Base-by-base conservation (phyloP, 2,329 filamentous ascomycete genomes). In the Fusarium buharicum region DNA sequence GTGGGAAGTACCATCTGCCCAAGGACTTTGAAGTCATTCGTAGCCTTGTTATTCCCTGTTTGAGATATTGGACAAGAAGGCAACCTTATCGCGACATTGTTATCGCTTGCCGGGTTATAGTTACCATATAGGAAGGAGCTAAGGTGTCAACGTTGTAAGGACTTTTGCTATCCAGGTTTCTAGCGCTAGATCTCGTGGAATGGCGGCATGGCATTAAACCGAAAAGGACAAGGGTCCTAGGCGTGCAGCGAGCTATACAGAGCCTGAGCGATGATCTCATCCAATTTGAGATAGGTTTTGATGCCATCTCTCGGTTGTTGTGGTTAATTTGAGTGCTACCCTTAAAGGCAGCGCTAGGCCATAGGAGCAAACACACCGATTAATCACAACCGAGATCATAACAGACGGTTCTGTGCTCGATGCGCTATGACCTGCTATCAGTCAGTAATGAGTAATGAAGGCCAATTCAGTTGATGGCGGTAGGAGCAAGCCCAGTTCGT, bases 111-210 rank as follows among this genome's bases (percentile, higher is more conserved):
- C 22, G n/a, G 36, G 17, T 14, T 39, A 44, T 31, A 27, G 28
- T 55, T 37, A 51, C 61, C 27, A 49, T 58, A 55, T 69, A 61
- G 64, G 61, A 69, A 67, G 67, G 64, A 61, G 61, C 53, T 40
- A 17, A 56, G 34, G 30, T 36, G 22, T 33, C 27, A 36, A 44
- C 28, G 45, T 41, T 38, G 52, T 13, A 65, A 48, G 65, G 28
- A 62, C 62, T 65, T 65, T 69, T 68, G 64, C 43, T 37, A 28
- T 7, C 24, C 17, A 16, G 20, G 37, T 10, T 9, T 41, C 7
- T 38, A 45, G 50, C 27, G 24, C 37, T 27, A 43, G 22, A 57
- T 52, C 41, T 37, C 49, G 38, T 43, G 47, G 30, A 51, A 47
- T 43, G 38, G 41, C 38, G 37, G 45, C 39, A 40, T 33, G 31